Base-by-base conservation (phyloP, 768 basidiomycete genomes). In the Pleurotus platypus region DNA sequence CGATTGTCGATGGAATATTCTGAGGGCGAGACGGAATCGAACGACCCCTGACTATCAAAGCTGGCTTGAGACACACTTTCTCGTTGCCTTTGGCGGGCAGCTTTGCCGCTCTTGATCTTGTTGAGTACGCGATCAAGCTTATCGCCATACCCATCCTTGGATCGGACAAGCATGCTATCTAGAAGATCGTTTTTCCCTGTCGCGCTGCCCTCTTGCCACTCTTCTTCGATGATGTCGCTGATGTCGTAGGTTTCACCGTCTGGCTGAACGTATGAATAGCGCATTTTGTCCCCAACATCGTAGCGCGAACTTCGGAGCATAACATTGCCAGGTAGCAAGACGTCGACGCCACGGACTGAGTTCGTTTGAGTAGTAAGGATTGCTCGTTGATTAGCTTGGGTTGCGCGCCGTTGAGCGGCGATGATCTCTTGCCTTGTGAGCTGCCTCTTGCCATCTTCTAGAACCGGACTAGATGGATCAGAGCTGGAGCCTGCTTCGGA, bases 181-280 rank as follows among this genome's bases (percentile, higher is more conserved):
- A 93, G 70, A 16, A 92, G 72, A 63, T 92, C 90, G 40, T 75
- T 77, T 65, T 79, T 76, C 12, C 64, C 47, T 13, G 64, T 66
- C 42, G 62, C 42, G 39, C 69, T 72, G 39, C 75, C 75, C 26
- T 80, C 83, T n/a, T 82, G 75, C 79, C 90, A 89, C 63, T 96
- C 96, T 70, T 91, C 85, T 66, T 95, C 93, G 47, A 98, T 81
- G 49, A 97, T 87, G 60, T 96, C 89, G 64, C 92, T 94, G 67
- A 98, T 93, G 69, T 98, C 96, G 64, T 87, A 90, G 0, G 89
- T 89, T 72, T 92, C 92, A 2, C 94, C 96, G 60, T 94, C 92
- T 2, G 84, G 80, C 60, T 93, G 87, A 42, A 98, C 89, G 68
- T 93, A 98, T 39, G 95, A 97, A 69, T 99, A 99, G 0, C 95